Evolutionary conservation across 2,329 filamentous ascomycete species (phyloP).

Genomic region (Trichoderma semiorbis): DNA sequence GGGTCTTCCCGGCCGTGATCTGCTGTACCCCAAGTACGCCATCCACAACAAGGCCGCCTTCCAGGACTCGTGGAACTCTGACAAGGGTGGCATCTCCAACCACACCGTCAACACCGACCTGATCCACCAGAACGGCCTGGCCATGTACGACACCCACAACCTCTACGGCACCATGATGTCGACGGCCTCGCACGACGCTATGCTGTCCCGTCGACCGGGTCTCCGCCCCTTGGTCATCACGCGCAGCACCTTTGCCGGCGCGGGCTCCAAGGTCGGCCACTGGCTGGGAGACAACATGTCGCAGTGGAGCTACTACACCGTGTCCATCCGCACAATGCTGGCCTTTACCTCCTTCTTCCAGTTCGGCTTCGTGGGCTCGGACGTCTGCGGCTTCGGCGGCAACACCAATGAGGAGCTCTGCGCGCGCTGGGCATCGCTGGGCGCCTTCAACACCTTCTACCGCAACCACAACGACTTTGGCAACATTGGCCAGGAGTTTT

Average conservation of each 20-base stretch:
- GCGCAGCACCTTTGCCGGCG: slow-evolving; percentile 75
- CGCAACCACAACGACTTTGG: slow-evolving; percentile 61
- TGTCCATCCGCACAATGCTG: slow-evolving; percentile 73
- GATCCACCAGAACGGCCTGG: slow-evolving; percentile 67
- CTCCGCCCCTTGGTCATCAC: slow-evolving; percentile 83
- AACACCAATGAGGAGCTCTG: slow-evolving; percentile 63
- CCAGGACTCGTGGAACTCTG: slow-evolving; percentile 36
- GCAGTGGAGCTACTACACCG: slow-evolving; percentile 69
- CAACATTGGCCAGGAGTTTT: slow-evolving; percentile 59
- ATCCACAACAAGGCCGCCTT: slow-evolving; percentile 68
- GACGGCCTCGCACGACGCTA: slow-evolving; percentile 71
- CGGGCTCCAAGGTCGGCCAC: slow-evolving; percentile 72
- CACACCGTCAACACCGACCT: slow-evolving; percentile 75
- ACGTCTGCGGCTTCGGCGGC: slow-evolving; percentile 72
- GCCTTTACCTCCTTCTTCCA: slow-evolving; percentile 68
- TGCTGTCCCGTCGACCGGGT: slow-evolving; percentile 59
- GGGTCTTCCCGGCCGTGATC: slow-evolving; percentile 49
- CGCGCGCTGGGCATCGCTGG: slow-evolving; percentile 65
- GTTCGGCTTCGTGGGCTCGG: slow-evolving; percentile 65
- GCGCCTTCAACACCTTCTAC: slow-evolving; percentile 69
- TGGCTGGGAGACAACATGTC: slow-evolving; percentile 78
- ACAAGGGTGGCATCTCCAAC: slow-evolving; percentile 56
- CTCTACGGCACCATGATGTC: slow-evolving; percentile 72
- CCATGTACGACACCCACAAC: slow-evolving; percentile 83
- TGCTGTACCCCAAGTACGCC: slow-evolving; percentile 72